Percentiles rank a stretch among this genome's conserved stretches.
These are phyloP conservation scores for Dactylellina cionopaga DNA, from an alignment of 2,329 filamentous ascomycete species.

Conservation along the genomic window DNA sequence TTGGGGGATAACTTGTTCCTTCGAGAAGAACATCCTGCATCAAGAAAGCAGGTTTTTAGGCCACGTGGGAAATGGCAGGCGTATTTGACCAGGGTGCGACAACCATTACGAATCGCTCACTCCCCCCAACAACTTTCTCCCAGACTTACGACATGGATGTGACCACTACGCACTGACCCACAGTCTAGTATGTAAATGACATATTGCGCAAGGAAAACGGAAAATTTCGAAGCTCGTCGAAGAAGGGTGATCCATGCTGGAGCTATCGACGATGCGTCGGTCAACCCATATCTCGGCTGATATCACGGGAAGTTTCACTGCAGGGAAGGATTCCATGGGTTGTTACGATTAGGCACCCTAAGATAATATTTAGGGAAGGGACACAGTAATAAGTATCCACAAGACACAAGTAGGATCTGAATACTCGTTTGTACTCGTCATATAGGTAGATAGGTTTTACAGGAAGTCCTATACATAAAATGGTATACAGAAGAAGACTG, in stretches of 20 bases:
- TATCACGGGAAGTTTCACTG: constrained; percentile 36
- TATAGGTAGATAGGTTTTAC: not conserved
- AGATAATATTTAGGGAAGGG: no score
- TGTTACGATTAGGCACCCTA: no score
- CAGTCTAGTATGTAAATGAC: no score
- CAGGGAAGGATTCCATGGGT: constrained; percentile 29
- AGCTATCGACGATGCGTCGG: no score
- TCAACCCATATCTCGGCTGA: constrained; percentile 22
- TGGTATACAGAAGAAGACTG: not conserved
- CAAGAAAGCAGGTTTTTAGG: not conserved
- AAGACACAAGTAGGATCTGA: no score
- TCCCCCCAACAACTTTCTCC: not conserved
- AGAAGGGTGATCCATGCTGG: no score
- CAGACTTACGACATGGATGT: not conserved
- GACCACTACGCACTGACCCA: not conserved
- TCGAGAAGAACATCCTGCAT: not conserved
- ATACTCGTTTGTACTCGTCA: constrained; percentile 16
- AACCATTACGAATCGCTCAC: not conserved
- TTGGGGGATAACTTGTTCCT: not conserved
- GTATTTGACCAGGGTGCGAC: not conserved
- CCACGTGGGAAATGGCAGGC: constrained; percentile 17
- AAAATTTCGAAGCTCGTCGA: no score
- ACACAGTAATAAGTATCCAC: no score
- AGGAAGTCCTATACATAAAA: constrained; percentile 15
- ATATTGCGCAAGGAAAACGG: not conserved